Evolutionary conservation across 108 stramenopile species (phyloP), one percentile per base, ranked within the genome.

Genomic region (Stephanodiscus triporus): DNA sequence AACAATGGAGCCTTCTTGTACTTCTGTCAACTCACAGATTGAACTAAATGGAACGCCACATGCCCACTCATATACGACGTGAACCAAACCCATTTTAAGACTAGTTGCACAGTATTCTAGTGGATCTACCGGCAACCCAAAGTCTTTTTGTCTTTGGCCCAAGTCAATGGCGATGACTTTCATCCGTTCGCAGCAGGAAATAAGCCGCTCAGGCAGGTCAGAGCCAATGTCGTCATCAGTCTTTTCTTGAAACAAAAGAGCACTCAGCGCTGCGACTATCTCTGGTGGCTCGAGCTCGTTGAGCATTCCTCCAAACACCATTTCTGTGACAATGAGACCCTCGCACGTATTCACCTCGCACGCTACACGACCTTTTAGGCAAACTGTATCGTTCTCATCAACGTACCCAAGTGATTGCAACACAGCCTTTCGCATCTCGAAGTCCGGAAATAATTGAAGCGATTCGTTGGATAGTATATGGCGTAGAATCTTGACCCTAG

Each of bases 41-140:
- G 88, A 85, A 63, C 72, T 95, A 72, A 99, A 99, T 0, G 95
- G 90, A 30, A 98, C 94, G 0, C 98, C 98, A 36, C 95, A 77
- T 4, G 99, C 99, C 99, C 99, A 99, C 75, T 97, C 97, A 68
- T 98, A 97, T 9, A 98, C 97, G 17, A 96, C 97, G 63, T 96
- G 92, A 36, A 96, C 94, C 37, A 98, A 82, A n/a, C 97, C 98
- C 71, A 97, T 97, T 55, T 98, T 97, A 26, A 99, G 84, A 23
- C 81, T 84, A 3, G 73, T 76, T 49, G 86, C 91, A 29, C 87
- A 75, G 68, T 91, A 97, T 22, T 96, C 95, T 0, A 81, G 56
- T 0, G 96, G 94, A 60, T 95, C 96, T 13, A 96, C 69, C 7
- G 87, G 84, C 17, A 98, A 59, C 20, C 98, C 95, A 62, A 83